Base-by-base conservation (phyloP, 306 rosid species). In the Purshia tridentata region DNA sequence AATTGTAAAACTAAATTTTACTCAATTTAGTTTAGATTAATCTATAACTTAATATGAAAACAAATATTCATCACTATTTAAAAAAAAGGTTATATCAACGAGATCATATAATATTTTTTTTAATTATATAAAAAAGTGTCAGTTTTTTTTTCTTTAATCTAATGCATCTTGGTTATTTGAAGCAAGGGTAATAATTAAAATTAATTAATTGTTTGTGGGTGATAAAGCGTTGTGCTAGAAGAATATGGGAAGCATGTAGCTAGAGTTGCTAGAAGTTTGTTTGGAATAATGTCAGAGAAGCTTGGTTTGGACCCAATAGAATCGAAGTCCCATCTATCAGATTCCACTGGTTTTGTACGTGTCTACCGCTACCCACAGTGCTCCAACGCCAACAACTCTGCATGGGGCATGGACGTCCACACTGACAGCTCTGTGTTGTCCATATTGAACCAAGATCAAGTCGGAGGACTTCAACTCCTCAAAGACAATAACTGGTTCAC, bases 401-500 rank as follows among this genome's bases (percentile, higher is more conserved):
- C 86, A 71, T 81, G 84, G 84, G 96, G 96, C 6, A 77, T 90
- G 81, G 91, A 82, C 22, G 82, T 46, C 0, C 96, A 90, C 54
- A 90, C 93, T 15, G 96, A 90, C 72, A 90, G 91, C 68, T 87
- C 92, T 2, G 79, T 85, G 5, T 20, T 89, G 54, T 77, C 95
- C 16, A 80, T 89, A 56, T 68, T 89, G 40, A 83, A n/a, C 63
- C 83, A 85, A 44, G 82, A 80, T 60, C 63, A 71, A 35, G 90
- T 88, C 1, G 82, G 85, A 52, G 90, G 93, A 1, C 90, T 90
- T 57, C 81, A 90, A 65, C 73, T 90, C 8, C 87, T 88, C 81
- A 88, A 80, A 76, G 79, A 85, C 69, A 68, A 75, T 10, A 74
- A 78, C 0, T 90, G 96, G 96, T 46, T 77, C 22, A 72, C 79